A percentile compares a stretch with the other conserved stretches of the same genome.
Conservation (phyloP, 176 grass and related monocot species). For the Carex scoparia region DNA sequence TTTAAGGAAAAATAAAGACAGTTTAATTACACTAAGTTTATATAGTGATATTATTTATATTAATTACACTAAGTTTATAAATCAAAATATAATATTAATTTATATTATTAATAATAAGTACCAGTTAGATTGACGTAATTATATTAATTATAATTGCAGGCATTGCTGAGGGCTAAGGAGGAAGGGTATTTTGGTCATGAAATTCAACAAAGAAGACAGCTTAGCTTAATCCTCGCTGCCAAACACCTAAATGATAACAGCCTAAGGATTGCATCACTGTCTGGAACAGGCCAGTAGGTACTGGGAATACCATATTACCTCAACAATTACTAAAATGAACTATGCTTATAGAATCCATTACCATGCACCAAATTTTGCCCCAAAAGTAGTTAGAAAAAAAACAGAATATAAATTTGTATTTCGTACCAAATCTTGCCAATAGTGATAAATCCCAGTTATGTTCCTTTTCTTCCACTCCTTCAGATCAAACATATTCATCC, state of each 20-base stretch:
- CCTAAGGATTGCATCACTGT: background rate
- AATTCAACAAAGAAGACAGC: background rate
- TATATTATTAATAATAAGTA: background rate
- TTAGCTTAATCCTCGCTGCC: background rate
- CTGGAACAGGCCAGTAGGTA: background rate
- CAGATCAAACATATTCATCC: conserved; percentile 97
- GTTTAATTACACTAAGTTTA: background rate
- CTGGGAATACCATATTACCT: background rate
- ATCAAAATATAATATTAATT: background rate
- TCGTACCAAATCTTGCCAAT: conserved; percentile 95
- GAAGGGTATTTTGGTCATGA: background rate
- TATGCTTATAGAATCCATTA: background rate
- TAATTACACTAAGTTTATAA: background rate
- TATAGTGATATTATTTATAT: background rate
- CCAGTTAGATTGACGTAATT: background rate
- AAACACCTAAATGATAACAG: background rate
- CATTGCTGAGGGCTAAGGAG: background rate
- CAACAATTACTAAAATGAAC: background rate
- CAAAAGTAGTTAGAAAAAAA: conserved; percentile 27
- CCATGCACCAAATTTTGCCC: background rate
- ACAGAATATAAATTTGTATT: conserved; percentile 22
- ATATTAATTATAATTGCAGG: background rate
- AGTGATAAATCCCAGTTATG: conserved; percentile 97
- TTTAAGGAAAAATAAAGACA: background rate
- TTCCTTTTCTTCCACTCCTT: conserved; percentile 86